A percentile compares a stretch with the other conserved stretches of the same genome.
These are phyloP conservation scores for Penicillium desertorum DNA, from an alignment of 495 filamentous ascomycete species.

Conservation along the genomic window DNA sequence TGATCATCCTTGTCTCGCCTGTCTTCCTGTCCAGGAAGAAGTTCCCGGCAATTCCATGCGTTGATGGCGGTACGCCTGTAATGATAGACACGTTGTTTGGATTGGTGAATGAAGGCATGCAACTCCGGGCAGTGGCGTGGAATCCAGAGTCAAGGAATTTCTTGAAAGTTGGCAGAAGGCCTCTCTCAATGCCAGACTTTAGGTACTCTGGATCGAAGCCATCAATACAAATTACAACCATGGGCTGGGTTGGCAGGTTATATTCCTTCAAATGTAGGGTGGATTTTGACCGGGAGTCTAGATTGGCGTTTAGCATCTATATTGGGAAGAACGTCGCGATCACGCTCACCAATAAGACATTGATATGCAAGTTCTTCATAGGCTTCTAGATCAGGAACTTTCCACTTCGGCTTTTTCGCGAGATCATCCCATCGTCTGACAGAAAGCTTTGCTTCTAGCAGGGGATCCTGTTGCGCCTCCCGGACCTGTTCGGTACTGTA, in stretches of 20 bases:
- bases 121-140: too few relatives aligned
- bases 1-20: too few relatives aligned
- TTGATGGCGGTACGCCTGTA: too few relatives aligned
- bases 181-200: conserved; percentile 25
- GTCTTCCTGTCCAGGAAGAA: too few relatives aligned
- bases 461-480: conserved; percentile 31
- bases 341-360: conserved; percentile 23
- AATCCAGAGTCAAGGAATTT: too few relatives aligned
- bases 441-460: conserved; percentile 35
- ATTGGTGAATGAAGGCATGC: too few relatives aligned
- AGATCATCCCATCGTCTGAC: conserved; percentile 43
- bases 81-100: too few relatives aligned
- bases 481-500: conserved; percentile 32
- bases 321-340: too few relatives aligned
- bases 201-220: conserved; percentile 41
- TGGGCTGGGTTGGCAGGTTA: conserved; percentile 23
- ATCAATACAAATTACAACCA: conserved; percentile 39
- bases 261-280: conserved; percentile 26
- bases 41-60: too few relatives aligned
- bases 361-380: conserved; percentile 25
- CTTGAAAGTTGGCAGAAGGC: conserved; percentile 20
- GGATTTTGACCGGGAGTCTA: conserved; percentile 23
- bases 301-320: background rate
- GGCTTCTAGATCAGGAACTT: conserved; percentile 24
- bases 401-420: conserved; percentile 34